A percentile compares a stretch with the other conserved stretches of the same genome.
Conservation (phyloP, 495 filamentous ascomycete species). For the Thermochaetoides thermophila region DNA sequence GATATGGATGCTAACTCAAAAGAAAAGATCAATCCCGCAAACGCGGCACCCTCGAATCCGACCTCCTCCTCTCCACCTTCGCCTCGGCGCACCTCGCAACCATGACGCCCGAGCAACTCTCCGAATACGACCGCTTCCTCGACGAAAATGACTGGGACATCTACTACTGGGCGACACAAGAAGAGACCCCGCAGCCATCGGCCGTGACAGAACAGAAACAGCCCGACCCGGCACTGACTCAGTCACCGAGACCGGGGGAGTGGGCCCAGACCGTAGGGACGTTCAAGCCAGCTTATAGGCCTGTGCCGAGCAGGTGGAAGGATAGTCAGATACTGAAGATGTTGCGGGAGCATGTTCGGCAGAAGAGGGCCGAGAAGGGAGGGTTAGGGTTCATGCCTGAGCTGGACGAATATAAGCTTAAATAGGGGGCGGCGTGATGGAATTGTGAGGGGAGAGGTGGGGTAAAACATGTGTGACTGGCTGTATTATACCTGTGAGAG, state of each 20-base stretch:
- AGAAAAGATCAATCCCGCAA: slow-evolving; percentile 83
- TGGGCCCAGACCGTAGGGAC: slow-evolving; percentile 95
- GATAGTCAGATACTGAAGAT: slow-evolving; percentile 62
- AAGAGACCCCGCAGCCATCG: slow-evolving; percentile 37
- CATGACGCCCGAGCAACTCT: slow-evolving; percentile 61
- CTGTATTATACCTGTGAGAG: too few species aligned
- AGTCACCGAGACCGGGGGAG: slow-evolving; percentile 43
- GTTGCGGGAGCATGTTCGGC: slow-evolving; percentile 64
- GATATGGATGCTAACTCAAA: too few species aligned
- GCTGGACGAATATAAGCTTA: slow-evolving; percentile 13
- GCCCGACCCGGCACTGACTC: slow-evolving; percentile 1
- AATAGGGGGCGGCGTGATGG: too few species aligned
- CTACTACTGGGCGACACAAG: slow-evolving; percentile 98
- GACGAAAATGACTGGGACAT: slow-evolving; percentile 99
- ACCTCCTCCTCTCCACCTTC: slow-evolving; percentile 92
- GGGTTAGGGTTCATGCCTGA: slow-evolving; percentile 38
- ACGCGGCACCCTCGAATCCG: slow-evolving; percentile 86
- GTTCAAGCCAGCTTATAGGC: slow-evolving; percentile 85
- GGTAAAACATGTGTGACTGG: too few species aligned
- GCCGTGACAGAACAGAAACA: neutral
- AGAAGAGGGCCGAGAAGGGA: slow-evolving; percentile 13
- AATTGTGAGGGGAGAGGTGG: neutral
- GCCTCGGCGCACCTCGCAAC: slow-evolving; percentile 57
- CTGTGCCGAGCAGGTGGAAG: slow-evolving; percentile 73
- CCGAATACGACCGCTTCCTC: slow-evolving; percentile 82